Evolutionary conservation across 208 protist species (phyloP).

Genomic region (Kentomonas sorsogonicus): DNA sequence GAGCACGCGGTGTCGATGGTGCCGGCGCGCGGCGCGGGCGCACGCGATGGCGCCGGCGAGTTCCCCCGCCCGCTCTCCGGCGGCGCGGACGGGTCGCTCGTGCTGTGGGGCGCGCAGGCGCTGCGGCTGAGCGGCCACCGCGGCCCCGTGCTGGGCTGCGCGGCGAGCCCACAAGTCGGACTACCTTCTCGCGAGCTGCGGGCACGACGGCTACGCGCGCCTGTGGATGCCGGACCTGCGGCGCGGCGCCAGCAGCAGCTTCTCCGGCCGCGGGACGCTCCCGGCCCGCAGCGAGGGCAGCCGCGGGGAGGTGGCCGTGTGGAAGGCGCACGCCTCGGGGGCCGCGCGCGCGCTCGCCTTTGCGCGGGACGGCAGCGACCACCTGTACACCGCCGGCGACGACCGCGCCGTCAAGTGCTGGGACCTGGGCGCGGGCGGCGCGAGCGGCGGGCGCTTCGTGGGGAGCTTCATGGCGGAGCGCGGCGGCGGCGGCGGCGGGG

Average conservation of each 20-base stretch:
- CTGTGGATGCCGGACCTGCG: slow-evolving; percentile 67
- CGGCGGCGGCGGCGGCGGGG: neutral
- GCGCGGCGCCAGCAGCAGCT: slow-evolving; percentile 22
- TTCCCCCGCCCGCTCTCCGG: slow-evolving; percentile 42
- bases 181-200: slow-evolving; percentile 59
- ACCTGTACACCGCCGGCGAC: slow-evolving; percentile 73
- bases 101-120: slow-evolving; percentile 82
- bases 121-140: slow-evolving; percentile 75
- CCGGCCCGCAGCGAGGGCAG: neutral
- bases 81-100: slow-evolving; percentile 68
- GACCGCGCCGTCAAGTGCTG: slow-evolving; percentile 86
- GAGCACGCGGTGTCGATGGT: neutral
- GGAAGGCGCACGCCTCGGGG: slow-evolving; percentile 60
- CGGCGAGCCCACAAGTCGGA: slow-evolving; percentile 32
- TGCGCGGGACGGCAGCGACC: slow-evolving; percentile 46
- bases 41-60: neutral
- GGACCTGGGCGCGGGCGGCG: slow-evolving; percentile 34
- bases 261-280: slow-evolving; percentile 11
- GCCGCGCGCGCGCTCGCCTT: slow-evolving; percentile 64
- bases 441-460: slow-evolving; percentile 36
- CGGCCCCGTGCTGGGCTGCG: slow-evolving; percentile 60
- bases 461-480: slow-evolving; percentile 31
- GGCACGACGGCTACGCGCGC: slow-evolving; percentile 80
- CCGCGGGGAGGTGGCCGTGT: neutral
- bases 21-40: neutral